Base-by-base conservation (phyloP, 2,329 filamentous ascomycete species). In the Diaporthe capsici region DNA sequence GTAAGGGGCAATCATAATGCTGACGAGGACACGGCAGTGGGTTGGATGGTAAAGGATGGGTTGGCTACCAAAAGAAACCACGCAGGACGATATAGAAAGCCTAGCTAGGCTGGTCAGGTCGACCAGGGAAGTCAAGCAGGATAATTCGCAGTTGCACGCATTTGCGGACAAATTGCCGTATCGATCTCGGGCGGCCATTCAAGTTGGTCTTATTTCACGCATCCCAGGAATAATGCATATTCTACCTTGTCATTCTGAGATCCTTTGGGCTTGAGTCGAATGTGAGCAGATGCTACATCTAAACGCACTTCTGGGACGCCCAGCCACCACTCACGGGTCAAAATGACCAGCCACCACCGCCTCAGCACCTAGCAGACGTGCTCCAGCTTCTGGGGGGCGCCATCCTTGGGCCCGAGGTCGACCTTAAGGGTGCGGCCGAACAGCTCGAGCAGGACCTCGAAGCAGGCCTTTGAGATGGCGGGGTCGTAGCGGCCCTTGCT, bases 401-500 rank as follows among this genome's bases (percentile, higher is more conserved):
- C 92, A 78, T 92, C 92, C 78, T 88, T 87, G 49, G 90, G 88
- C 0, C 96, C 96, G 75, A 98, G 83, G 79, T 98, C 95, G 5
- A 93, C 90, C 86, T 94, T 94, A 82, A 98, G 85, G 0, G 91
- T 92, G 31, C 96, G 88, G 0, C 91, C 92, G 84, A 98, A 98
- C 76, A 98, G 81, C 86, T 98, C 96, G 22, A 97, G 87, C 80
- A 98, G 85, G 84, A 98, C 93, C 87, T 98, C 94, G 82, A 98
- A 98, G 86, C 96, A 98, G 49, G 96, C 90, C 82, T 95, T 96
- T 5, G 92, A 92, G 75, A 98, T 89, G 28, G 94, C 95, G 0
- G 96, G 94, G 82, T 98, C 96, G 81, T 98, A 98, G 37, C 96
- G 90, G n/a, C 95, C 96, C 86, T 98, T 98, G 84, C 94, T 95